A percentile compares a stretch with the other conserved stretches of the same genome.
Conservation (phyloP, 192 early-diverging fungal species). For the Coemansia pectinata region DNA sequence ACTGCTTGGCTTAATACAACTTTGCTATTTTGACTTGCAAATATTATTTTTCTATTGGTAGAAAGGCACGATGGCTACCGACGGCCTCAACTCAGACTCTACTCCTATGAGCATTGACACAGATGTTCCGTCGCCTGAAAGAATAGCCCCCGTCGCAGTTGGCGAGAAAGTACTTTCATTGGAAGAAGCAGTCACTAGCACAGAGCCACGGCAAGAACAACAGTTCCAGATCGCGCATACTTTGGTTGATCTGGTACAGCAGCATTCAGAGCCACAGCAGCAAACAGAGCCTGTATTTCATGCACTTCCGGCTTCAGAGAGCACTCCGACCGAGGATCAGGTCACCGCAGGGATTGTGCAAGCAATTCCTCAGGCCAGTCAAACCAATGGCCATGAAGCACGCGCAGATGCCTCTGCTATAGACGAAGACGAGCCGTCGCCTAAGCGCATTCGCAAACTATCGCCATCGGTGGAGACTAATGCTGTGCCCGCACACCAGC, state of each 20-base stretch:
- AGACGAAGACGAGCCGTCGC: conserved; percentile 14
- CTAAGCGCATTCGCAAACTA: conserved; percentile 41
- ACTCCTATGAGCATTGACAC: conserved; percentile 27
- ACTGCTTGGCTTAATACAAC: background rate
- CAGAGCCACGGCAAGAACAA: background rate
- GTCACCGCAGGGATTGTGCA: background rate
- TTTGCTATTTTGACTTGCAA: background rate
- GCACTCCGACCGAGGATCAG: background rate
- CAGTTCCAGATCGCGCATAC: background rate
- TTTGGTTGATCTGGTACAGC: background rate
- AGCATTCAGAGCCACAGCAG: background rate
- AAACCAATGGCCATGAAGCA: conserved; percentile 13
- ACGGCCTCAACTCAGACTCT: conserved; percentile 16
- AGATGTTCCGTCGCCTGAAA: conserved; percentile 27
- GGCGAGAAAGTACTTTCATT: background rate
- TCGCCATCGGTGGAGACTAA: conserved; percentile 2
- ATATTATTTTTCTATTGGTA: conserved; percentile 5
- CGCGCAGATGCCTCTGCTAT: background rate
- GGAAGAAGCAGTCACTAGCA: background rate
- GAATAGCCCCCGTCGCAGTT: conserved; percentile 21
- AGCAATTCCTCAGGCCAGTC: background rate
- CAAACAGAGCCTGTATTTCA: background rate
- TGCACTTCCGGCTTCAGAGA: background rate
- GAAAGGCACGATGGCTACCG: conserved; percentile 28
- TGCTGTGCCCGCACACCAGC: background rate